These are phyloP conservation scores for Solanum bukasovii DNA, from an alignment of 257 asterid species.

Conservation along the genomic window DNA sequence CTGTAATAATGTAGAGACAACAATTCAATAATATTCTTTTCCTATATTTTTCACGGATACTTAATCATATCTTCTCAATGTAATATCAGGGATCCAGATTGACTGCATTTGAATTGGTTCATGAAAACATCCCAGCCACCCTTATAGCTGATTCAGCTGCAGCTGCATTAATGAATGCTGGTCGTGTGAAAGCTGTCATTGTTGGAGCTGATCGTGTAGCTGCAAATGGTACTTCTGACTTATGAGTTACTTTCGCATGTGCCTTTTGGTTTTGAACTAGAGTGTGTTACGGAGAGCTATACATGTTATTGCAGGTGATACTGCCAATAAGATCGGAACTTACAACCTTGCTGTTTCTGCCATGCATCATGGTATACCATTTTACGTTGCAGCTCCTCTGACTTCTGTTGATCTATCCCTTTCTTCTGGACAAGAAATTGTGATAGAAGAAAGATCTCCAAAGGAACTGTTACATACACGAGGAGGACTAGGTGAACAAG, in stretches of 20 bases:
- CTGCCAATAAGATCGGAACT: constrained; percentile 98
- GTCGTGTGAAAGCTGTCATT: constrained; percentile 71
- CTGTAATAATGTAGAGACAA: no score
- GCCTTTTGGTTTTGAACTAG: background rate
- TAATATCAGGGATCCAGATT: constrained; percentile 78
- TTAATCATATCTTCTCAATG: background rate
- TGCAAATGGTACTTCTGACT: constrained; percentile 56
- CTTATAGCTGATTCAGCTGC: constrained; percentile 96
- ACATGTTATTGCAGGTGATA: constrained; percentile 52
- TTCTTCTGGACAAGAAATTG: constrained; percentile 67
- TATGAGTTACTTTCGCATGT: background rate
- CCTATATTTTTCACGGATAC: no score
- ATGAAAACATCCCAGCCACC: constrained; percentile 85
- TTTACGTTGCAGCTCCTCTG: constrained; percentile 89
- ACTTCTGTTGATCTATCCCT: constrained; percentile 73
- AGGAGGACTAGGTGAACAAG: constrained; percentile 92
- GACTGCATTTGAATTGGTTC: constrained; percentile 92
- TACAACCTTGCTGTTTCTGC: constrained; percentile 85
- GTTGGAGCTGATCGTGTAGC: constrained; percentile 98
- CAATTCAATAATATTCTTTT: no score
- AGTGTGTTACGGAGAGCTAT: background rate
- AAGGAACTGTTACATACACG: constrained; percentile 63
- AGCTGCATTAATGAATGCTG: constrained; percentile 82
- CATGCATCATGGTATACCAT: constrained; percentile 70
- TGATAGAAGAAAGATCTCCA: constrained; percentile 87